Percentiles rank a stretch among this genome's conserved stretches.
Evolutionary conservation across 441 rosid species (phyloP).

Genomic region (Aquilaria agallochum): DNA sequence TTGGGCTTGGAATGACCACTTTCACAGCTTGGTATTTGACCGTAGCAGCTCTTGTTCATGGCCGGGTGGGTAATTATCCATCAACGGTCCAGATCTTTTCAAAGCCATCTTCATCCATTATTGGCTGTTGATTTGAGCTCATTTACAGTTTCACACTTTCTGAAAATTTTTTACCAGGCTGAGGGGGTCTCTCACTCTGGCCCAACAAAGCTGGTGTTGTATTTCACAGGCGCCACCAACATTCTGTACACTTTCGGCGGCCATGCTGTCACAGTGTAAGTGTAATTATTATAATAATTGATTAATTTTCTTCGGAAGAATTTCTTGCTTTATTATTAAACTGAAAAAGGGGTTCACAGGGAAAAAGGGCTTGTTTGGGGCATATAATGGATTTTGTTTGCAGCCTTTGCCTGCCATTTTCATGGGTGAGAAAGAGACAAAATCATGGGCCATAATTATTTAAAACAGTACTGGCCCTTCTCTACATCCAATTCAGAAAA

Average conservation of each 20-base stretch:
- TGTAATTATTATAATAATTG: conserved; percentile 1
- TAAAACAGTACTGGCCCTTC: not conserved
- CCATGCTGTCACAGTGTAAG: conserved; percentile 64
- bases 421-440: conserved; percentile 10
- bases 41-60: conserved; percentile 32
- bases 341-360: not conserved
- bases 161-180: conserved; percentile 18
- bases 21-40: conserved; percentile 54
- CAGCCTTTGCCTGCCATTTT: conserved; percentile 8
- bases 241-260: conserved; percentile 62
- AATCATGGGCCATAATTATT: not conserved
- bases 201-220: conserved; percentile 45
- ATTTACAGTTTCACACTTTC: no score
- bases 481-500: not conserved
- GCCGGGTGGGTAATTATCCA: conserved; percentile 26
- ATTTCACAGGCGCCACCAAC: conserved; percentile 70
- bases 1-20: conserved; percentile 51
- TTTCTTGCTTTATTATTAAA: conserved; percentile 10
- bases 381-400: not conserved
- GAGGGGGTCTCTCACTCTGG: conserved; percentile 47
- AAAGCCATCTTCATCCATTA: not conserved
- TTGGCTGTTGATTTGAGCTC: not conserved
- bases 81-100: not conserved
- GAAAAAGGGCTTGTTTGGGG: not conserved
- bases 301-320: not conserved